Percentiles rank a stretch among this genome's conserved stretches.
phyloP scores from a whole-genome alignment of 1,284 basidiomycete species.

The Cystobasidium slooffiae region DNA sequence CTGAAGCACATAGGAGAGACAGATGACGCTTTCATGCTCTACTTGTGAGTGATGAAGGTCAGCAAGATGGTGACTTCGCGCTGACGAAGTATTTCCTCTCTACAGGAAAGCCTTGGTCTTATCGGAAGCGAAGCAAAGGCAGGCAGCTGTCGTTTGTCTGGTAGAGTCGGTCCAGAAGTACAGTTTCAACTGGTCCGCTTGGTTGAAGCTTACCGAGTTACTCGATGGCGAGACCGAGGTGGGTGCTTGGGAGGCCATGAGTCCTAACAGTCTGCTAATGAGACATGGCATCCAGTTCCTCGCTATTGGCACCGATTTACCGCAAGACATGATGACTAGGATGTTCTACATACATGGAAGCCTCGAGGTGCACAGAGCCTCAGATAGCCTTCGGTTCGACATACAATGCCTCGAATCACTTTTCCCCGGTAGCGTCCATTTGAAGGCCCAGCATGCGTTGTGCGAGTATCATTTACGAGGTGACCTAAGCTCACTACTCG shows the following conservation, averaged over 20 bases:
- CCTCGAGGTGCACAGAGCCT: slow-evolving; percentile 85
- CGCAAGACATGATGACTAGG: slow-evolving; percentile 71
- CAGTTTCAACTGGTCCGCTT: slow-evolving; percentile 96
- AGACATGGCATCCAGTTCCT: slow-evolving; percentile 48
- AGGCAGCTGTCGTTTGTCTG: slow-evolving; percentile 82
- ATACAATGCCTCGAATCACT: slow-evolving; percentile 78
- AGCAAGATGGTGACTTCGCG: not conserved
- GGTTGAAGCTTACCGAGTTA: slow-evolving; percentile 79
- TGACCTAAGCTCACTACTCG: slow-evolving; percentile 54
- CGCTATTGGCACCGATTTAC: slow-evolving; percentile 65
- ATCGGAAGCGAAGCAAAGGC: slow-evolving; percentile 73
- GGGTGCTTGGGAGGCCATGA: slow-evolving; percentile 40
- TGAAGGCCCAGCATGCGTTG: slow-evolving; percentile 82
- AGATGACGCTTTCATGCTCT: slow-evolving; percentile 79
- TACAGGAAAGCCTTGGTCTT: slow-evolving; percentile 77
- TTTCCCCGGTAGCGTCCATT: slow-evolving; percentile 82
- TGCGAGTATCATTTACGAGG: slow-evolving; percentile 89
- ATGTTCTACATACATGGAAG: slow-evolving; percentile 89
- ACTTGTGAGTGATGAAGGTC: slow-evolving; percentile 66
- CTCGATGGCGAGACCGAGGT: slow-evolving; percentile 91
- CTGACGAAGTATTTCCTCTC: slow-evolving; percentile 8
- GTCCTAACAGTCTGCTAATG: not conserved
- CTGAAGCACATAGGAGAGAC: slow-evolving; percentile 49
- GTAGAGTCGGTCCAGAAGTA: slow-evolving; percentile 77
- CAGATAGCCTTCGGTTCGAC: slow-evolving; percentile 72